These are phyloP conservation scores for Bipolaris zeicola DNA, from an alignment of 2,329 filamentous ascomycete genomes.

Conservation along the genomic window DNA sequence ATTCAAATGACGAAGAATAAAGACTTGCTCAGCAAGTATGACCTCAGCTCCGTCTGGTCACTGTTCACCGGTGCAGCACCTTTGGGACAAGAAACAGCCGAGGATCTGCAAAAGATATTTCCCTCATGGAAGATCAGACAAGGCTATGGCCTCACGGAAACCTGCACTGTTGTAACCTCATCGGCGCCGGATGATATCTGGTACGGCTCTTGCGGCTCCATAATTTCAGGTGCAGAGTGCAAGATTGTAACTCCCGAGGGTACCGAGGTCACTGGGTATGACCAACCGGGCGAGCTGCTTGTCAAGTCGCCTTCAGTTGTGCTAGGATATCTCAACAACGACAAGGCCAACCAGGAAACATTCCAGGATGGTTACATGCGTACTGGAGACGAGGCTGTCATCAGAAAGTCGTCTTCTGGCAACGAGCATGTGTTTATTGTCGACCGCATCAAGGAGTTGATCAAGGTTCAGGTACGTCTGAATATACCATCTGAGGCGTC, in stretches of 20 bases:
- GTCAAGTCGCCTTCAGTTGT: constrained; percentile 70
- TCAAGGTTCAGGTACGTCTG: constrained; percentile 73
- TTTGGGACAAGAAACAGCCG: constrained; percentile 72
- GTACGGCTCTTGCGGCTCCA: constrained; percentile 72
- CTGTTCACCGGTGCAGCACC: constrained; percentile 81
- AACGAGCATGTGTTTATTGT: constrained; percentile 84
- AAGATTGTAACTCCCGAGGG: constrained; percentile 73
- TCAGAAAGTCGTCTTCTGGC: constrained; percentile 62
- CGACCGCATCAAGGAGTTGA: constrained; percentile 79
- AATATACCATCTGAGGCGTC: neutral
- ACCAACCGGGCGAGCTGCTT: constrained; percentile 72
- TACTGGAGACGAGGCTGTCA: constrained; percentile 78
- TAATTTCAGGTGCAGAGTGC: constrained; percentile 68
- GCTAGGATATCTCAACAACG: constrained; percentile 85
- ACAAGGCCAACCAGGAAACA: constrained; percentile 79
- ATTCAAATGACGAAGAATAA: constrained; percentile 74
- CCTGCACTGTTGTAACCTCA: constrained; percentile 69
- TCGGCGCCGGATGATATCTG: constrained; percentile 68
- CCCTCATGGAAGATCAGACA: constrained; percentile 71
- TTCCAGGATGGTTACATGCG: constrained; percentile 79
- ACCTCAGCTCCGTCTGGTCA: constrained; percentile 69
- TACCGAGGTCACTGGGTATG: constrained; percentile 67
- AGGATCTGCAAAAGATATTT: constrained; percentile 65
- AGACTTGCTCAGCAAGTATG: constrained; percentile 66
- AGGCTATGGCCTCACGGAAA: constrained; percentile 82